Base-by-base conservation (phyloP, 371 early-diverging fungal species). In the Apophysomyces sp. region DNA sequence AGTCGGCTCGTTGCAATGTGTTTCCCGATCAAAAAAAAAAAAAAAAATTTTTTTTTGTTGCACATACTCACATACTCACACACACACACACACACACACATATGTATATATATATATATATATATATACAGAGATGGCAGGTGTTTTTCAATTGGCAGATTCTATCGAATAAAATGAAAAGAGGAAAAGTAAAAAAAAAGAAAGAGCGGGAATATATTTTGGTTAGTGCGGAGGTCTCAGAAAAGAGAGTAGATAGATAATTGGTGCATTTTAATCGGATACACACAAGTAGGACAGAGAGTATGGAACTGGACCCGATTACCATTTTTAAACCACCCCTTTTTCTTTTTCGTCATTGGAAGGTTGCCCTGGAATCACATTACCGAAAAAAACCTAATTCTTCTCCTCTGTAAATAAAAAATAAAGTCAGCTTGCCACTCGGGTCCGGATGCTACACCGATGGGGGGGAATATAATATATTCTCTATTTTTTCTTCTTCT, bases 381-480 rank as follows among this genome's bases (percentile, higher is more conserved):
- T 44, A 44, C 49, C 49, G 16, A 44, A 44, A 44, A 34, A 44
- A 44, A n/a, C 37, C 37, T 37, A 37, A 37, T 37, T 37, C 37
- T 37, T 37, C 37, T 37, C 37, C 37, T 37, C 31, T 31, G 34
- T 55, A 31, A n/a, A 32, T 15, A 57, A 30, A 57, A 44, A 57
- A 37, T 16, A 53, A 53, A 53, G 36, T 36, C 34, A 28, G 57
- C 40, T 57, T 27, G 26, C 40, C 57, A 37, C 57, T 34, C 39
- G 40, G 29, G 26, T 60, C 60, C 61, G 37, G 53, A 52, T 60
- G 49, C n/a, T 26, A 53, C 34, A 31, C 54, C 54, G 34, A 31
- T 53, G 12, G 7, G 11, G n/a, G 53, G 7, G 9, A 11, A 7
- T 41, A n/a, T 52, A 29, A 13, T 27, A 29, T 44, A n/a, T 34